Conservation (phyloP, 192 early-diverging fungal species). For the Dimargaris xerosporica region DNA sequence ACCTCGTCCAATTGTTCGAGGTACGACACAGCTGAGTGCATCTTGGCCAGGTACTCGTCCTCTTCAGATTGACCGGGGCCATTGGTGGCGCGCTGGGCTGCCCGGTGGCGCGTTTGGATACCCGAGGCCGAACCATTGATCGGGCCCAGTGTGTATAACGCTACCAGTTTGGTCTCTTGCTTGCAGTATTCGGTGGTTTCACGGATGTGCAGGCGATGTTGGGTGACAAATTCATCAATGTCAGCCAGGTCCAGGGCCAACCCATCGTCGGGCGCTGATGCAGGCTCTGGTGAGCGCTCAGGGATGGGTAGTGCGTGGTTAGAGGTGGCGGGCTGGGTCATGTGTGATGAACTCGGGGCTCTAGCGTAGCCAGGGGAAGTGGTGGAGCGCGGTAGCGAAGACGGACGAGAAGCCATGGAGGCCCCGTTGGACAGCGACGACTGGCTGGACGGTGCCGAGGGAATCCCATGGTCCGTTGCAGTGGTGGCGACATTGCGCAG, state of each 20-base stretch:
- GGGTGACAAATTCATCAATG: slow-evolving; percentile 41
- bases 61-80: slow-evolving; percentile 15
- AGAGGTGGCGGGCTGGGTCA: too few species aligned
- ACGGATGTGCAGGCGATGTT: slow-evolving; percentile 50
- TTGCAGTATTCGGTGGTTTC: slow-evolving; percentile 42
- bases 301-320: too few species aligned
- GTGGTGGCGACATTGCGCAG: too few species aligned
- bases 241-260: slow-evolving; percentile 19
- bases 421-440: too few species aligned
- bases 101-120: not conserved
- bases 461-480: too few species aligned
- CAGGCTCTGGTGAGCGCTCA: too few species aligned
- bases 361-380: too few species aligned
- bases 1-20: slow-evolving; percentile 39
- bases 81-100: not conserved
- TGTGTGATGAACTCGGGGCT: too few species aligned
- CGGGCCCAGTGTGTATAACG: slow-evolving; percentile 22
- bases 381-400: too few species aligned
- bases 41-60: slow-evolving; percentile 35
- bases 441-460: too few species aligned
- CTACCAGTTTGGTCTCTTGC: slow-evolving; percentile 40
- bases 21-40: slow-evolving; percentile 46
- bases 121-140: slow-evolving; percentile 15
- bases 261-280: too few species aligned
- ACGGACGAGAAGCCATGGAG: too few species aligned